Conservation (phyloP, 2,329 filamentous ascomycete species). For the Iodosphaeria phyllophila region DNA sequence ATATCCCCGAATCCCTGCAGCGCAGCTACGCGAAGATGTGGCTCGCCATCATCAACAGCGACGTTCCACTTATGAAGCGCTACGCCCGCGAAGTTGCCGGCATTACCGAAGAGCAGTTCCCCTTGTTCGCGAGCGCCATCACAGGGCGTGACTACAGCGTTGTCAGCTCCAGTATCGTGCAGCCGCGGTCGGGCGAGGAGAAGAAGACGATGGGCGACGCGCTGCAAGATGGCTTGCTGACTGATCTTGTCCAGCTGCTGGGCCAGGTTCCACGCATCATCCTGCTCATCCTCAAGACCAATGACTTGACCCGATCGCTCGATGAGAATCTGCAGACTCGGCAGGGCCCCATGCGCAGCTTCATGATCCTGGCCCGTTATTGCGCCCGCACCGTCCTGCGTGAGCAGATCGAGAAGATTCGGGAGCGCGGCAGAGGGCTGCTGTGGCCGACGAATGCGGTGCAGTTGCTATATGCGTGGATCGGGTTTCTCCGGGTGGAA, state of each 20-base stretch:
- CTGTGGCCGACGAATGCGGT: constrained; percentile 38
- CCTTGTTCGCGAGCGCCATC: constrained; percentile 88
- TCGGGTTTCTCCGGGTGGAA: constrained; percentile 39
- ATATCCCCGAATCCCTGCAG: constrained; percentile 62
- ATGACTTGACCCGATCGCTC: constrained; percentile 82
- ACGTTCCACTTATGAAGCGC: constrained; percentile 69
- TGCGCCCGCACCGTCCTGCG: constrained; percentile 47
- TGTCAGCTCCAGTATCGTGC: constrained; percentile 39
- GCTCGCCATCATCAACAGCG: constrained; percentile 84
- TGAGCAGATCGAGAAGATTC: constrained; percentile 42
- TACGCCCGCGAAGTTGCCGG: constrained; percentile 82
- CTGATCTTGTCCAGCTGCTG: constrained; percentile 73
- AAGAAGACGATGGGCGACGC: constrained; percentile 74
- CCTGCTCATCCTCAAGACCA: constrained; percentile 89
- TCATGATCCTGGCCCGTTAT: constrained; percentile 51
- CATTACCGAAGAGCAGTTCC: constrained; percentile 77
- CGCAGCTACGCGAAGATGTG: constrained; percentile 91
- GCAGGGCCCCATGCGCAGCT: constrained; percentile 43
- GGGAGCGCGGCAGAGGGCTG: constrained; percentile 27
- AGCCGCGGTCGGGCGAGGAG: constrained; percentile 51
- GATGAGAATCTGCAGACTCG: constrained; percentile 77
- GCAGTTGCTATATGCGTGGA: constrained; percentile 34
- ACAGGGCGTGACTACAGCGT: constrained; percentile 82
- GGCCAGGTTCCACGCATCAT: constrained; percentile 84
- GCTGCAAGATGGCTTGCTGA: constrained; percentile 72